Evolutionary conservation across 768 basidiomycete genomes (phyloP), one percentile per base, ranked within the genome.

Genomic region (Tremella yokohamensis): DNA sequence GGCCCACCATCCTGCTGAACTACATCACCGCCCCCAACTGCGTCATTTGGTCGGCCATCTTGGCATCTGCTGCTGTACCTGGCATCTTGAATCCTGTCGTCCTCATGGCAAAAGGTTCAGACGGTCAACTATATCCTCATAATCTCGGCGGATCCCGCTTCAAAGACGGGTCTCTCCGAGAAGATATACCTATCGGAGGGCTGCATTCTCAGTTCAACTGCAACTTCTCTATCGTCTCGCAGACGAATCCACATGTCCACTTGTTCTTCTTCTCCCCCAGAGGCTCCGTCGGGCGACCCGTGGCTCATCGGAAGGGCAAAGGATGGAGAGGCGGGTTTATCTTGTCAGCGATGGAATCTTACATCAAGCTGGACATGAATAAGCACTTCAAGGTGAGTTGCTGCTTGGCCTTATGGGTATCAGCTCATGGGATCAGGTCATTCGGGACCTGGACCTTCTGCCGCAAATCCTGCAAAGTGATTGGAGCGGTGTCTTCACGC

Each of bases 251-350:
- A 2, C 81, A 82, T 63, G 79, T 96, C 8, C 92, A 96, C 76
- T 73, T 97, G 18, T 96, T 96, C 77, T 94, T 96, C 79, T 97
- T 94, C 72, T 90, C 90, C 1, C 87, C 59, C 80, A 40, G 74
- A 55, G 75, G 76, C 0, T 68, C 75, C 11, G 76, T 77, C 3
- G 73, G 73, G 34, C 88, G 87, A 68, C 96, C 96, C 0, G 94
- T 98, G 0, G 89, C 90, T 3, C 92, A 96, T 75, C 83, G 90
- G 9, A 91, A 89, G 76, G 90, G 90, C 40, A 94, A 90, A 84
- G 89, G 93, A 1, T 98, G 94, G 96, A 80, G 94, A 71, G 96
- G 93, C 49, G 96, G 96, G 49, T 97, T 91, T 74, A 68, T 97
- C 18, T 78, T 97, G 9, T 91, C 90, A 1, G 92, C 92, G 1